These are phyloP conservation scores for Carpinus fangiana DNA, from an alignment of 306 rosid species.

Conservation along the genomic window DNA sequence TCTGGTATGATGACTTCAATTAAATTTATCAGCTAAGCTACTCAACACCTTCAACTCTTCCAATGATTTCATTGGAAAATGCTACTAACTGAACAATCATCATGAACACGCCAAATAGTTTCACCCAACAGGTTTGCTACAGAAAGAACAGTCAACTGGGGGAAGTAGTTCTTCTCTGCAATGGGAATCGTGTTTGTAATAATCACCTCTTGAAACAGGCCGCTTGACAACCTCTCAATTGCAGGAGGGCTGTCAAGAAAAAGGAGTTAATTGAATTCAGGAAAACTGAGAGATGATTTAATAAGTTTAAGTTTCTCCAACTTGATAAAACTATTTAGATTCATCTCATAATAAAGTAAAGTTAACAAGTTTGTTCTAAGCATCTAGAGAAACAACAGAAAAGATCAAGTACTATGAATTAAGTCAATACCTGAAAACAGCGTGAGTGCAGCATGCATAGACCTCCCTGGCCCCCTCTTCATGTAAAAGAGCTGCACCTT, in stretches of 20 bases:
- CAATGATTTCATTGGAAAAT: slow-evolving; percentile 56
- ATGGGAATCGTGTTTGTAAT: slow-evolving; percentile 84
- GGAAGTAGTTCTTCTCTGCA: slow-evolving; percentile 77
- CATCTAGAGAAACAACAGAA: slow-evolving; percentile 7
- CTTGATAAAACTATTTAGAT: neutral
- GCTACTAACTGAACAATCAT: slow-evolving; percentile 88
- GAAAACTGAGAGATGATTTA: neutral
- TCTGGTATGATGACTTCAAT: neutral
- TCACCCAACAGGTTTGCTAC: slow-evolving; percentile 94
- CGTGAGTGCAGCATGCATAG: slow-evolving; percentile 95
- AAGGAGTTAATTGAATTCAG: neutral
- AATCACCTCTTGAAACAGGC: slow-evolving; percentile 92
- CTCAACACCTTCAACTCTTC: neutral
- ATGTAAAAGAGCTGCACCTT: slow-evolving; percentile 90
- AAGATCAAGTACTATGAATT: neutral
- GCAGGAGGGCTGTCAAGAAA: slow-evolving; percentile 76
- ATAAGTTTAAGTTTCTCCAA: neutral
- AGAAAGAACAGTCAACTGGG: slow-evolving; percentile 87
- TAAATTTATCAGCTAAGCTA: neutral
- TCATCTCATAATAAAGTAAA: neutral
- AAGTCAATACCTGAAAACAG: slow-evolving; percentile 79
- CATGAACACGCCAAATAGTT: slow-evolving; percentile 96
- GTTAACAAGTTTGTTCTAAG: neutral
- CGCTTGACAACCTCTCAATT: slow-evolving; percentile 82
- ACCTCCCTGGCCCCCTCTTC: slow-evolving; percentile 98